Evolutionary conservation across 2,329 filamentous ascomycete genomes (phyloP).

Genomic region (Colletotrichum sp.): DNA sequence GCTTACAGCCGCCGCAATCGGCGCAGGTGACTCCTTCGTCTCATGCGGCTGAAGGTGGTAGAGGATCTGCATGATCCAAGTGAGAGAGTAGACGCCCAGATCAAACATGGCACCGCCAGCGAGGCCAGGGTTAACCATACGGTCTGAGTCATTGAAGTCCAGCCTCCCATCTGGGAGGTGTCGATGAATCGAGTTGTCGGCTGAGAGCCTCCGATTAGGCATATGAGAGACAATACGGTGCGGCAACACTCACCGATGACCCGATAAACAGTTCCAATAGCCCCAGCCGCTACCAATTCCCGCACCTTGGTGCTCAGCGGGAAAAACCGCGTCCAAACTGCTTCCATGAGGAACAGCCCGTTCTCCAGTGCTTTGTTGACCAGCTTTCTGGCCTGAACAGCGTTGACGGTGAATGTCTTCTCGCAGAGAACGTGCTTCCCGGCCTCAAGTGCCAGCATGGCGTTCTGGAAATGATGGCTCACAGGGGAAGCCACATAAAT

Average conservation of each 20-base stretch:
- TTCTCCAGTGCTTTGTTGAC: constrained; percentile 75
- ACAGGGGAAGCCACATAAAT: constrained; percentile 91
- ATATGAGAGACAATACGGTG: constrained; percentile 16
- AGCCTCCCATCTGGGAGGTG: constrained; percentile 43
- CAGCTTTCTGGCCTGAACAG: constrained; percentile 74
- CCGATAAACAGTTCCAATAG: constrained; percentile 66
- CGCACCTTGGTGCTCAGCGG: constrained; percentile 79
- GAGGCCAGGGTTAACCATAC: constrained; percentile 82
- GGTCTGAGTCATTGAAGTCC: constrained; percentile 62
- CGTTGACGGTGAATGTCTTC: constrained; percentile 88
- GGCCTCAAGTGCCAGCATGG: constrained; percentile 79
- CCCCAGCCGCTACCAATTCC: constrained; percentile 63
- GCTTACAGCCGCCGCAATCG: constrained; percentile 50
- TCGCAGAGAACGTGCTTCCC: constrained; percentile 91
- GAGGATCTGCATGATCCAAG: constrained; percentile 88
- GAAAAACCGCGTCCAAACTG: constrained; percentile 90
- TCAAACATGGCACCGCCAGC: constrained; percentile 85
- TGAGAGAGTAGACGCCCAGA: constrained; percentile 85
- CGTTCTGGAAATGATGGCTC: constrained; percentile 91
- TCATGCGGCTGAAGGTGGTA: constrained; percentile 78
- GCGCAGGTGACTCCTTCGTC: constrained; percentile 70
- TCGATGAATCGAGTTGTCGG: not conserved
- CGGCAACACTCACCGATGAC: constrained; percentile 52
- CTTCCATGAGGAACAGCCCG: constrained; percentile 81
- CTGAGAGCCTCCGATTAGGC: not conserved